A percentile compares a stretch with the other conserved stretches of the same genome.
Evolutionary conservation across 2,329 filamentous ascomycete genomes (phyloP).

Genomic region (Ceratocystis alfenasii): DNA sequence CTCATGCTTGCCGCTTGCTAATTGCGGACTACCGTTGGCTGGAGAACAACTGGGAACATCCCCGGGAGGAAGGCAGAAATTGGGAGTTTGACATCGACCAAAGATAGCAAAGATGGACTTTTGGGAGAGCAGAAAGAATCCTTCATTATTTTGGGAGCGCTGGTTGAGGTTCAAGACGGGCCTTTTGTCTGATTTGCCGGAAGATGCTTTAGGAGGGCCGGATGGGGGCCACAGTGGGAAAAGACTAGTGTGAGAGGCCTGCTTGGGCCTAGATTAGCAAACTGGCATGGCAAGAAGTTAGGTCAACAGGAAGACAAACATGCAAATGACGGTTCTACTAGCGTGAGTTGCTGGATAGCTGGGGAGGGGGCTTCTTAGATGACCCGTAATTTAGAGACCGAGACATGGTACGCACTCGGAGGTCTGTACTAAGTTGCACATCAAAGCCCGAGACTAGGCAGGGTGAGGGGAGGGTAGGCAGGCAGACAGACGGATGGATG

Average conservation of each 20-base stretch:
- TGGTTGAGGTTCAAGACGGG: conserved; percentile 8
- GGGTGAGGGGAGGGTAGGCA: background rate
- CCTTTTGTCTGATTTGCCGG: conserved; percentile 9
- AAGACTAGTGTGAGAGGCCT: background rate
- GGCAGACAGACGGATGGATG: background rate
- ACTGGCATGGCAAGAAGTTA: too few species aligned
- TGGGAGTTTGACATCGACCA: background rate
- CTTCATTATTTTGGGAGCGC: too few species aligned
- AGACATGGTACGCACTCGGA: conserved; percentile 1
- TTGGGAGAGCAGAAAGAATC: background rate
- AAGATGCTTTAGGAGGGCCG: background rate
- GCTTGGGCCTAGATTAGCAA: too few species aligned
- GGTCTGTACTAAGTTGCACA: background rate
- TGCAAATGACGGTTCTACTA: too few species aligned
- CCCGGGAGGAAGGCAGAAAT: background rate
- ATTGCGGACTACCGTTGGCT: conserved; percentile 11
- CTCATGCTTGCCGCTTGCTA: conserved; percentile 12
- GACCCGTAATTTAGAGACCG: background rate
- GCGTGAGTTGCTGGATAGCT: too few species aligned
- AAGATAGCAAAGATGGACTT: background rate
- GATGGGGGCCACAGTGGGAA: background rate
- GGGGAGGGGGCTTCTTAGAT: too few species aligned
- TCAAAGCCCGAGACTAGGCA: background rate
- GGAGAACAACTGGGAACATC: background rate
- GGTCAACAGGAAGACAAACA: too few species aligned